These are phyloP conservation scores for Mesembryanthemum crystallinum DNA, from an alignment of 148 eudicot species.

Conservation along the genomic window DNA sequence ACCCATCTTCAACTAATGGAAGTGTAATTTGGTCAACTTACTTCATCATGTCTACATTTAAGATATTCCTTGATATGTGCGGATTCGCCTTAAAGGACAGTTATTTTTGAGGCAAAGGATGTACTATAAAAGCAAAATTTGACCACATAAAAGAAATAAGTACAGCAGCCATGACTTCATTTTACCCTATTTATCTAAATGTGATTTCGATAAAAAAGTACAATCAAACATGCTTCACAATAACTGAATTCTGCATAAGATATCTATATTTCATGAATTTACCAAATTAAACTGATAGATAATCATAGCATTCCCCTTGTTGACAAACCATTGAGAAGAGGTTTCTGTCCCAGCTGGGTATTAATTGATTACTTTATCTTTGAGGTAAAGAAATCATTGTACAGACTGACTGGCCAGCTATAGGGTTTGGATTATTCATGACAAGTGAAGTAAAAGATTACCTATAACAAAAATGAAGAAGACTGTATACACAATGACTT, in stretches of 20 bases:
- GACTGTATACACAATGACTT: background rate
- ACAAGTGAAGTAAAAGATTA: background rate
- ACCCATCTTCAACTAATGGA: too few relatives aligned
- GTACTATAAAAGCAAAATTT: background rate
- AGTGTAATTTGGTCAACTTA: too few relatives aligned
- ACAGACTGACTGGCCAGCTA: slow-evolving; percentile 39
- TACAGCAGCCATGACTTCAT: background rate
- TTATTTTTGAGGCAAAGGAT: too few relatives aligned
- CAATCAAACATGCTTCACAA: background rate
- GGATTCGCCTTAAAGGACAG: too few relatives aligned
- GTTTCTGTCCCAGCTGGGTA: background rate
- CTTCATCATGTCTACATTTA: too few relatives aligned
- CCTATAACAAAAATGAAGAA: background rate
- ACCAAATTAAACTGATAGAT: slow-evolving; percentile 1
- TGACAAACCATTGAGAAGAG: background rate
- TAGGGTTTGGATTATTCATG: background rate
- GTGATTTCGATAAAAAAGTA: background rate
- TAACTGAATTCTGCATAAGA: background rate
- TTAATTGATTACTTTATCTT: background rate
- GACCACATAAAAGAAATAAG: background rate
- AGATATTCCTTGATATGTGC: too few relatives aligned
- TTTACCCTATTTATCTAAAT: background rate
- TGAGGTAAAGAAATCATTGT: slow-evolving; percentile 28
- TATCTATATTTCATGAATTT: background rate
- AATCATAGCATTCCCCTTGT: background rate